Percentiles rank a stretch among this genome's conserved stretches.
Conservation (phyloP, 306 rosid species). For the Fragaria nilgerrensis region DNA sequence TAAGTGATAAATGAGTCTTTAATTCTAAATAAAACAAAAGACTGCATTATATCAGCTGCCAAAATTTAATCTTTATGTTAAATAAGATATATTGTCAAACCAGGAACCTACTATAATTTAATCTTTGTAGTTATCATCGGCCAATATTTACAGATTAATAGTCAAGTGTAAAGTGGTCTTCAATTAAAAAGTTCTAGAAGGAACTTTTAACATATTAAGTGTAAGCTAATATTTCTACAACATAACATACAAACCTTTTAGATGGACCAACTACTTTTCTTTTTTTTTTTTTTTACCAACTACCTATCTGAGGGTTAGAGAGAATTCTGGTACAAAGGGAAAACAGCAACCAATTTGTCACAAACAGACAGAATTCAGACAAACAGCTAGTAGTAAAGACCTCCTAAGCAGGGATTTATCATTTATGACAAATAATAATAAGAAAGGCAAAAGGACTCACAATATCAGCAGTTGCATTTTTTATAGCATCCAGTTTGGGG, state of each 20-base stretch:
- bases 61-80: background rate
- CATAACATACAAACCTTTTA: background rate
- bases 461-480: slow-evolving; percentile 79
- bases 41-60: background rate
- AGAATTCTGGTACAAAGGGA: too few species aligned
- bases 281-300: too few species aligned
- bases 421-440: background rate
- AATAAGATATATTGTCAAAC: background rate
- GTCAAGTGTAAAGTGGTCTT: background rate
- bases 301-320: too few species aligned
- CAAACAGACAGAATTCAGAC: too few species aligned
- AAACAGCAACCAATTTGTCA: too few species aligned
- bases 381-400: background rate
- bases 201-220: background rate
- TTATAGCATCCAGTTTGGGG: slow-evolving; percentile 87
- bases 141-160: background rate
- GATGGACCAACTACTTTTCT: background rate
- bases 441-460: slow-evolving; percentile 57
- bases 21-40: background rate
- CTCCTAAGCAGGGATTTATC: background rate
- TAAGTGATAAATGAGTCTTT: slow-evolving; percentile 30
- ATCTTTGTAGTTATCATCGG: background rate
- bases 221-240: too few species aligned
- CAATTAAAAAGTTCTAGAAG: background rate
- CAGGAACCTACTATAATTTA: background rate